phyloP scores from a whole-genome alignment of 305 asterid genomes.

The Solanum hybrid region DNA sequence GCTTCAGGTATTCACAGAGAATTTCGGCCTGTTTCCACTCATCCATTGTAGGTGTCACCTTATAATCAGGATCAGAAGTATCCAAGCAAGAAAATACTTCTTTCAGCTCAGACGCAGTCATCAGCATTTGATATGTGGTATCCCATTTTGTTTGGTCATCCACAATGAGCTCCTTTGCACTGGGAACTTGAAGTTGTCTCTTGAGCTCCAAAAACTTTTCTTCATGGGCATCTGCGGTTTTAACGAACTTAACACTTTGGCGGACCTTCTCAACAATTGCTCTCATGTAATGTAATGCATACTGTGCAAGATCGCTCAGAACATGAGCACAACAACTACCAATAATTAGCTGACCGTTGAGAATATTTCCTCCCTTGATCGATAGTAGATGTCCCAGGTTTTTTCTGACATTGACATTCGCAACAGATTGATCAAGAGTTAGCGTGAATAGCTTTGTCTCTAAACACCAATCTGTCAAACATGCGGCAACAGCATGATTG shows the following conservation, averaged over 20 bases:
- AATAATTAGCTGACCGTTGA: constrained; percentile 63
- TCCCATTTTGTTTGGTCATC: constrained; percentile 72
- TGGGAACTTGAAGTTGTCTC: constrained; percentile 75
- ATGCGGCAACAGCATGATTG: constrained; percentile 39
- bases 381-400: constrained; percentile 50
- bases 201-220: constrained; percentile 44
- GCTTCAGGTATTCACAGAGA: constrained; percentile 50
- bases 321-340: constrained; percentile 58
- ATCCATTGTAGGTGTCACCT: constrained; percentile 31
- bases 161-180: constrained; percentile 40
- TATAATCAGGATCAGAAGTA: constrained; percentile 50
- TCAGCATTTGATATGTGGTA: constrained; percentile 81
- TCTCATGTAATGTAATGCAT: constrained; percentile 35
- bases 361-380: constrained; percentile 32
- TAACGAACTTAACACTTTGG: constrained; percentile 59
- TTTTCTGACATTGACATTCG: constrained; percentile 29
- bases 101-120: constrained; percentile 67
- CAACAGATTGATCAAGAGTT: constrained; percentile 34
- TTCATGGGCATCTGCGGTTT: constrained; percentile 38
- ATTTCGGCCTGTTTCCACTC: constrained; percentile 68
- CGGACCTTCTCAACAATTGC: constrained; percentile 52
- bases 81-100: constrained; percentile 70
- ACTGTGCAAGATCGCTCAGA: constrained; percentile 53
- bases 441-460: constrained; percentile 47
- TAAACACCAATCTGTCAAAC: constrained; percentile 62